These are phyloP conservation scores for Colletotrichum chrysophilum DNA, from an alignment of 2,329 filamentous ascomycete species.

Conservation along the genomic window DNA sequence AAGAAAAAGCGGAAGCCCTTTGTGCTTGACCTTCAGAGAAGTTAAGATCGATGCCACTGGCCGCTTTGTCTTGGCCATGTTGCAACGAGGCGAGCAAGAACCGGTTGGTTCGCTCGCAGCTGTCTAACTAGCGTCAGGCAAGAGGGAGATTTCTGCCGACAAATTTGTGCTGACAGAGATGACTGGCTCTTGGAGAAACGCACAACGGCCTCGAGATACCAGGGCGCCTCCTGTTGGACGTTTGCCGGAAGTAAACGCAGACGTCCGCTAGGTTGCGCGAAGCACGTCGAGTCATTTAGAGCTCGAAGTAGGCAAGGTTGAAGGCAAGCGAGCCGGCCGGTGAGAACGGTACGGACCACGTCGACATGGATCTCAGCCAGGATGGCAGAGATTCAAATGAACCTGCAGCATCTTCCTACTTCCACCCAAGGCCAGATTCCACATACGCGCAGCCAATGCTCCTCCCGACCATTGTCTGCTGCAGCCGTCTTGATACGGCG, in stretches of 20 bases:
- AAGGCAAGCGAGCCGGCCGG: not conserved
- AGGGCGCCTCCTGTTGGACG: not conserved
- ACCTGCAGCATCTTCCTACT: not conserved
- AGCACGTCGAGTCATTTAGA: not conserved
- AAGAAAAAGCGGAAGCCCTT: not conserved
- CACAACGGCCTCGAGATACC: not conserved
- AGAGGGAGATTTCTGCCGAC: not conserved
- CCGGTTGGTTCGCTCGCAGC: not conserved
- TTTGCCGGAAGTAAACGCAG: not conserved
- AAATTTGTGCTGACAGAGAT: not conserved
- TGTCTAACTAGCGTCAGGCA: not conserved
- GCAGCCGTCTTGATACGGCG: not conserved
- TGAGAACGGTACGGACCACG: not conserved
- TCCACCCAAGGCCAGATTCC: not conserved
- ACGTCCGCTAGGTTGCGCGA: not conserved
- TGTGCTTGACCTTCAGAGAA: not conserved
- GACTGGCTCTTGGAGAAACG: not conserved
- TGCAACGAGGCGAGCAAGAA: not conserved
- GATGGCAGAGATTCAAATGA: not conserved
- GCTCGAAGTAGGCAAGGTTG: not conserved
- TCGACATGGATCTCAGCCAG: not conserved
- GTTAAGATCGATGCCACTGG: not conserved
- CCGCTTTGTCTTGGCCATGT: not conserved
- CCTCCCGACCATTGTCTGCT: not conserved
- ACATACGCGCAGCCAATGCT: not conserved